Conservation (phyloP, 2,329 filamentous ascomycete genomes). For the Mollisiaceae sp. region DNA sequence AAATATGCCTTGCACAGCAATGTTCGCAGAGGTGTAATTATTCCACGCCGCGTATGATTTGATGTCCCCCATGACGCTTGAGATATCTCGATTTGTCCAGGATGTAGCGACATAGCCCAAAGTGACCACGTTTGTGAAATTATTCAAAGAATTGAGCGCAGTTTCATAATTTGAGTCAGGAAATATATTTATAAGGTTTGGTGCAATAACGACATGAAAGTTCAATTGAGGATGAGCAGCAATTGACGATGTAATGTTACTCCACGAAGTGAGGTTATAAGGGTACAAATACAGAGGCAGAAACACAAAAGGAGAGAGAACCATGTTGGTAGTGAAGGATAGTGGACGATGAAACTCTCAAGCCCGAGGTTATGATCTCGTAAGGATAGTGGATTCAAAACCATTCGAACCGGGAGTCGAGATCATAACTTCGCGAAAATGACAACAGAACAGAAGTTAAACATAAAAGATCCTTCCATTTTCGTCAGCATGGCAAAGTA, state of each 20-base stretch:
- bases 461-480: constrained; percentile 7
- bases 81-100: constrained; percentile 42
- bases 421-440: constrained; percentile 6
- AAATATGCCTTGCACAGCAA: constrained; percentile 36
- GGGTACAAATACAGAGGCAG: constrained; percentile 37
- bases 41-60: constrained; percentile 46
- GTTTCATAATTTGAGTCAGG: constrained; percentile 34
- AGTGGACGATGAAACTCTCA: constrained; percentile 7
- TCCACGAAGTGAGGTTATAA: constrained; percentile 33
- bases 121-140: constrained; percentile 41
- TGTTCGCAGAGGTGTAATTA: constrained; percentile 24
- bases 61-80: constrained; percentile 45
- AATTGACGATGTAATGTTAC: constrained; percentile 27
- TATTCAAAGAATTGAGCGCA: constrained; percentile 32
- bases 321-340: constrained; percentile 25
- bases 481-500: neutral
- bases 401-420: neutral
- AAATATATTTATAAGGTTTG: constrained; percentile 27
- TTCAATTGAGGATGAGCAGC: constrained; percentile 30
- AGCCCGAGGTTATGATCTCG: neutral
- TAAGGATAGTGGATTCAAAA: neutral
- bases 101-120: constrained; percentile 49
- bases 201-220: constrained; percentile 34
- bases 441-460: constrained; percentile 2
- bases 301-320: constrained; percentile 31